A percentile compares a stretch with the other conserved stretches of the same genome.
These are phyloP conservation scores for Paraphaeosphaeria minitans DNA, from an alignment of 2,329 filamentous ascomycete species.

Conservation along the genomic window DNA sequence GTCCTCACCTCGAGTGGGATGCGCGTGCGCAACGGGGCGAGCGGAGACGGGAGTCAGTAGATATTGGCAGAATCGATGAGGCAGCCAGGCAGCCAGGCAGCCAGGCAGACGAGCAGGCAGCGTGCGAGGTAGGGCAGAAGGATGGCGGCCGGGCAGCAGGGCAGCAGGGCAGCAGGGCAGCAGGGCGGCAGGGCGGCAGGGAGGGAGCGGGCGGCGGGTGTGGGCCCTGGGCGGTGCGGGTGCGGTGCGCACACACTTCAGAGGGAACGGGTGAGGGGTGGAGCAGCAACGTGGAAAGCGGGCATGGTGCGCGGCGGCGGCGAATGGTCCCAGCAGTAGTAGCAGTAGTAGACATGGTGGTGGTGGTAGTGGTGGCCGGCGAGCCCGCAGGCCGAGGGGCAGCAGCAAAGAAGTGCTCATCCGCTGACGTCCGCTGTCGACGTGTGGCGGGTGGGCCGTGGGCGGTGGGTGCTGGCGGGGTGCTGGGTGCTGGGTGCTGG, in stretches of 20 bases:
- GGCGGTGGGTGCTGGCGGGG: no score
- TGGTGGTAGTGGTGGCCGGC: neutral
- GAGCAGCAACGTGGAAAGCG: neutral
- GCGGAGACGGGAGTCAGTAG: neutral
- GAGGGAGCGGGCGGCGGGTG: neutral
- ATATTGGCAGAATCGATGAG: no score
- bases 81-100: neutral
- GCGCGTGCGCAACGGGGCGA: neutral
- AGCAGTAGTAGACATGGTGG: no score
- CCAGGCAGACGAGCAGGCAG: no score
- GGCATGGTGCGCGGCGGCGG: neutral
- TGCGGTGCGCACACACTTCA: neutral
- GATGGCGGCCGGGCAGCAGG: neutral
- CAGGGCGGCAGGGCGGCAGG: neutral
- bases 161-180: neutral
- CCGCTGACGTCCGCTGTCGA: no score
- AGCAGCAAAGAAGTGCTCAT: no score
- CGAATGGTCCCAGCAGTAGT: no score
- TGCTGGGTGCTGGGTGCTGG: no score
- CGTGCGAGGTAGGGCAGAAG: no score
- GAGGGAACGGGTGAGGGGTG: neutral
- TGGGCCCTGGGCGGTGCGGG: neutral
- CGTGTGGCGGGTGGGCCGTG: neutral
- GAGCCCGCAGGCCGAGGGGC: neutral
- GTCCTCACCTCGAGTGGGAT: constrained; percentile 17